Base-by-base conservation (phyloP, 164 flowering plant species). In the Umbilicus rupestris region DNA sequence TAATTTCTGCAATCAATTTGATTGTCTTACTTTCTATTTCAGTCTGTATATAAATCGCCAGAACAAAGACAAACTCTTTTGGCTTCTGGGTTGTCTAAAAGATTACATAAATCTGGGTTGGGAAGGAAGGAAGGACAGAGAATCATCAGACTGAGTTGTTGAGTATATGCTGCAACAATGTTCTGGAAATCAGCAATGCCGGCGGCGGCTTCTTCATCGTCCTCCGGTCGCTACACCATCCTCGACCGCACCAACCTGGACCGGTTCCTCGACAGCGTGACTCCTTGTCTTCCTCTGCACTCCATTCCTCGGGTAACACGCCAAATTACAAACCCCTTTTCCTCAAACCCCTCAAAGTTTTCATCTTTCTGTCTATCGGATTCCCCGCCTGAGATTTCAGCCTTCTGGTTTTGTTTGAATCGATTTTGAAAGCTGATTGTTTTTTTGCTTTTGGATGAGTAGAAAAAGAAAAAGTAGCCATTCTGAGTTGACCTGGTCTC, bases 181-280 rank as follows among this genome's bases (percentile, higher is more conserved):
- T 55, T 55, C 28, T 28, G 33, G 60, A 55, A 55, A 55, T 26
- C 60, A 3, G 60, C 60, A 28, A 55, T 55, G 60, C 60, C 60
- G 60, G 5, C 26, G 60, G 24, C 60, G 33, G 5, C 26, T n/a
- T 49, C 55, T 9, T 52, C 59, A 3, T 55, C 33, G 3, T 28
- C 60, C 2, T 26, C 28, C 1, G 9, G 7, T 3, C 26, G 57
- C 8, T 8, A 9, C 28, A 22, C 26, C 57, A 1, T 52, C 59
- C 29, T 52, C 11, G 58, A 52, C 14, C 28, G 9, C 29, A 55
- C 60, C 60, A 55, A 55, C 60, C 19, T 55, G 33, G 60, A 55
- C 33, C 60, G 60, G 7, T 55, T 55, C 6, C 33, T 55, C 33
- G 60, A 55, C 60, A 55, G 60, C 60, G 33, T 55, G 19, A 55